Conservation (phyloP, 345 rosid species). For the Euphorbia pulcherrima region DNA sequence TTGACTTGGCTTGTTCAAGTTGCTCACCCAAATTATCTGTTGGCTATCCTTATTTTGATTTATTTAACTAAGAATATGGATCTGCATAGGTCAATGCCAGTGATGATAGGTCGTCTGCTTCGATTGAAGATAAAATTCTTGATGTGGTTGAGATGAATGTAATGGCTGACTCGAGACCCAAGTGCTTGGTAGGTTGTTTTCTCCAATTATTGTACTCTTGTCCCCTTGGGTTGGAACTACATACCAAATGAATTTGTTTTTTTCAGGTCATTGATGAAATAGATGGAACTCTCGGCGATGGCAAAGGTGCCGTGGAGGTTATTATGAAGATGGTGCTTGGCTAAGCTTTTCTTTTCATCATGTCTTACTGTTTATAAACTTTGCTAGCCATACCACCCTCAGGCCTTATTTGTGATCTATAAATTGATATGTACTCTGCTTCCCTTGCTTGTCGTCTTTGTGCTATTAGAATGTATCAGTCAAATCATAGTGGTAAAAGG, state of each 20-base stretch:
- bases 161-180: slow-evolving; percentile 79
- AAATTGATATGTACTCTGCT: slow-evolving; percentile 1
- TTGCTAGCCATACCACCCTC: slow-evolving; percentile 1
- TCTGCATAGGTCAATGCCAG: slow-evolving; percentile 83
- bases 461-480: neutral
- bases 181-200: slow-evolving; percentile 68
- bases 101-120: slow-evolving; percentile 83
- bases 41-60: neutral
- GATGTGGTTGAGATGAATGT: slow-evolving; percentile 97
- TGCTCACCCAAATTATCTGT: neutral
- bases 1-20: neutral
- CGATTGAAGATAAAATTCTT: slow-evolving; percentile 86
- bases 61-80: slow-evolving; percentile 17
- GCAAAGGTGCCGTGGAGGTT: slow-evolving; percentile 96
- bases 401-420: neutral
- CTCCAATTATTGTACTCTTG: slow-evolving; percentile 9
- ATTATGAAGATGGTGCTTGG: slow-evolving; percentile 76
- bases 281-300: slow-evolving; percentile 97
- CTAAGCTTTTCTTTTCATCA: slow-evolving; percentile 15
- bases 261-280: slow-evolving; percentile 94
- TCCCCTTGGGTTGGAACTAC: slow-evolving; percentile 5
- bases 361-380: slow-evolving; percentile 13
- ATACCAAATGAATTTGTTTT: slow-evolving; percentile 20
- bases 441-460: neutral
- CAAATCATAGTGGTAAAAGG: no score